Conservation (phyloP, 78 protist genomes). For the Polysphondylium violaceum region DNA sequence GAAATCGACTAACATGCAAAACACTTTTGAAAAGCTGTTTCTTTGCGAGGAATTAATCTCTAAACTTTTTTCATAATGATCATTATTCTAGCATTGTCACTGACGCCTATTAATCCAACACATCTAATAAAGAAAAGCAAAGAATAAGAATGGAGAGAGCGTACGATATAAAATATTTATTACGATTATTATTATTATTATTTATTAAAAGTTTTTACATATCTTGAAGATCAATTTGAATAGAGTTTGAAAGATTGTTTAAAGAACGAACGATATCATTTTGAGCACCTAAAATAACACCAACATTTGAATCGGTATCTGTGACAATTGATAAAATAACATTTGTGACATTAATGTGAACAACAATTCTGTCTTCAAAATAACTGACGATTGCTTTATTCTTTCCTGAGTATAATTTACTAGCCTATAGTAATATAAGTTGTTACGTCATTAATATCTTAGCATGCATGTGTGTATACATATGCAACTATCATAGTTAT, state of each 20-base stretch:
- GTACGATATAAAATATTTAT: too few relatives aligned
- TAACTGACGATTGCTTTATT: conserved; percentile 65
- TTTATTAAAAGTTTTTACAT: conserved; percentile 37
- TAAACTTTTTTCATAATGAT: too few relatives aligned
- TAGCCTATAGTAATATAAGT: conserved; percentile 46
- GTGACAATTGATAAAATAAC: conserved; percentile 54
- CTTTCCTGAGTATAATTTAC: conserved; percentile 60
- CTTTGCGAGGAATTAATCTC: too few relatives aligned
- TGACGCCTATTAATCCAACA: too few relatives aligned
- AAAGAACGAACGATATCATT: conserved; percentile 49
- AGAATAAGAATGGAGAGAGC: too few relatives aligned
- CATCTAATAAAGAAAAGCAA: too few relatives aligned
- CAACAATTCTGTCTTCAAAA: conserved; percentile 50
- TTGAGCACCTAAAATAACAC: conserved; percentile 67
- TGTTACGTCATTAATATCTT: too few relatives aligned
- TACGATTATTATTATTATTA: neutral
- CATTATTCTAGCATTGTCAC: too few relatives aligned
- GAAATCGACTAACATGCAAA: too few relatives aligned
- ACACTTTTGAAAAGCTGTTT: too few relatives aligned
- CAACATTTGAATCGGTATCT: conserved; percentile 71
- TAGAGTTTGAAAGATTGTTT: conserved; percentile 43
- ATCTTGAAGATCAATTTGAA: conserved; percentile 68
- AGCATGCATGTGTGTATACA: too few relatives aligned
- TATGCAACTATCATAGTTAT: too few relatives aligned
- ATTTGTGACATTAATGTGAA: conserved; percentile 65